Percentiles rank a stretch among this genome's conserved stretches.
Conservation (phyloP, 2,329 filamentous ascomycete species). For the Alternaria ethzedia region DNA sequence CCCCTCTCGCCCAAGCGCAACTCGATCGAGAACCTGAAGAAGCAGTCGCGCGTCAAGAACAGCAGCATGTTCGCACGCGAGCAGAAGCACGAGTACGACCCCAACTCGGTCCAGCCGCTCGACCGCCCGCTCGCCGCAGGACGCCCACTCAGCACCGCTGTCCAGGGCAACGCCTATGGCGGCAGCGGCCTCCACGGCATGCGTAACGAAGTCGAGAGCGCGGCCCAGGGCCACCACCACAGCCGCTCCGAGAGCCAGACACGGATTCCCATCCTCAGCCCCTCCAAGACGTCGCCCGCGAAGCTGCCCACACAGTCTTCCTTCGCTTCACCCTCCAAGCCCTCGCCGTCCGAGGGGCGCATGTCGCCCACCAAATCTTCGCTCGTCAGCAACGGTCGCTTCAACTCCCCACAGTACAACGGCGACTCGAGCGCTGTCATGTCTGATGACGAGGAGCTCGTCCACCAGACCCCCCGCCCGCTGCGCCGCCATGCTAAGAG, state of each 20-base stretch:
- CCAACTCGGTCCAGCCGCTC: conserved; percentile 74
- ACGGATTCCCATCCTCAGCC: conserved; percentile 64
- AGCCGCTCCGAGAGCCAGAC: conserved; percentile 64
- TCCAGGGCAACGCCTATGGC: conserved; percentile 74
- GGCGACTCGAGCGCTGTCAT: conserved; percentile 41
- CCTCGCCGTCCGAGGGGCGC: conserved; percentile 51
- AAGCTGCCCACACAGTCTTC: conserved; percentile 66
- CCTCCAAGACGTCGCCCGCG: conserved; percentile 58
- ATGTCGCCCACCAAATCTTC: conserved; percentile 89
- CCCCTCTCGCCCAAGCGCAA: conserved; percentile 78
- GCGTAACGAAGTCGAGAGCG: conserved; percentile 37
- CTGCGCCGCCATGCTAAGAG: conserved; percentile 91
- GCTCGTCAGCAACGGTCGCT: conserved; percentile 69
- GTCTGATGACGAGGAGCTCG: conserved; percentile 60
- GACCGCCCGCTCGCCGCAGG: conserved; percentile 79
- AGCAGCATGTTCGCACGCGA: conserved; percentile 96
- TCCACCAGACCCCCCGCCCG: conserved; percentile 66
- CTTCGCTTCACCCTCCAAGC: conserved; percentile 30
- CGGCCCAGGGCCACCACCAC: conserved; percentile 46
- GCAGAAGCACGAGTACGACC: conserved; percentile 91
- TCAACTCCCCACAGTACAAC: conserved; percentile 54
- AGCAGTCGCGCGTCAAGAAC: conserved; percentile 94
- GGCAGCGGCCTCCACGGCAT: conserved; percentile 62
- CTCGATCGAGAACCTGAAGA: conserved; percentile 94
- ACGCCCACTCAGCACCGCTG: conserved; percentile 61